These are phyloP conservation scores for Pseudoneurospora amorphoporcata DNA, from an alignment of 495 filamentous ascomycete species.

Conservation along the genomic window DNA sequence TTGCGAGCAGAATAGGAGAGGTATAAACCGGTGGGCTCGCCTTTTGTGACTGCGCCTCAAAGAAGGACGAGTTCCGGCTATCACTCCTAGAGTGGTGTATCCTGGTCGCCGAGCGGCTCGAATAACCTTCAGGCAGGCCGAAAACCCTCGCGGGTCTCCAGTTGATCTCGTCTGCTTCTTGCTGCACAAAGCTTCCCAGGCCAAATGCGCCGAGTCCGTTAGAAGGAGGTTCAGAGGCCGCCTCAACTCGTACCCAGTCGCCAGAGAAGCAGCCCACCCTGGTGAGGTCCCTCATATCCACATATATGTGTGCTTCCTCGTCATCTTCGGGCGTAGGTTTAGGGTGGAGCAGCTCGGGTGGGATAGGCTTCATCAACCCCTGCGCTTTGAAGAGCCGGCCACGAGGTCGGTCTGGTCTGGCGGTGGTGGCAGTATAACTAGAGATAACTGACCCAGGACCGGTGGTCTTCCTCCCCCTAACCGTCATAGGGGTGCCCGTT, in stretches of 20 bases:
- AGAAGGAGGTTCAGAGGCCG: conserved; percentile 54
- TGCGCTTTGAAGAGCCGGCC: conserved; percentile 64
- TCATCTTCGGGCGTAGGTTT: conserved; percentile 68
- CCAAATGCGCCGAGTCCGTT: conserved; percentile 46
- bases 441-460: conserved; percentile 81
- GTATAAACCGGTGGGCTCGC: conserved; percentile 57
- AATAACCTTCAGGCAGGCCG: conserved; percentile 65
- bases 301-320: conserved; percentile 78
- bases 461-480: conserved; percentile 48
- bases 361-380: conserved; percentile 59
- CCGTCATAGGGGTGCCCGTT: conserved; percentile 60
- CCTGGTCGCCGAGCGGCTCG: conserved; percentile 41
- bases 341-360: conserved; percentile 73
- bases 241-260: conserved; percentile 88
- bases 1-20: conserved; percentile 77
- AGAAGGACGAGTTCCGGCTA: conserved; percentile 42
- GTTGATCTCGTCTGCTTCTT: conserved; percentile 35
- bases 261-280: conserved; percentile 92
- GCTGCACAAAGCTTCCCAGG: conserved; percentile 39
- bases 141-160: conserved; percentile 79
- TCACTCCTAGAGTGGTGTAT: conserved; percentile 41
- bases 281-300: conserved; percentile 74
- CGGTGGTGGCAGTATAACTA: conserved; percentile 68
- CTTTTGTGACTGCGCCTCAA: conserved; percentile 43
- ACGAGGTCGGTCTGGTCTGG: conserved; percentile 50